These are phyloP conservation scores for Phytophthora parvispora DNA, from an alignment of 352 stramenopile genomes.

Conservation along the genomic window DNA sequence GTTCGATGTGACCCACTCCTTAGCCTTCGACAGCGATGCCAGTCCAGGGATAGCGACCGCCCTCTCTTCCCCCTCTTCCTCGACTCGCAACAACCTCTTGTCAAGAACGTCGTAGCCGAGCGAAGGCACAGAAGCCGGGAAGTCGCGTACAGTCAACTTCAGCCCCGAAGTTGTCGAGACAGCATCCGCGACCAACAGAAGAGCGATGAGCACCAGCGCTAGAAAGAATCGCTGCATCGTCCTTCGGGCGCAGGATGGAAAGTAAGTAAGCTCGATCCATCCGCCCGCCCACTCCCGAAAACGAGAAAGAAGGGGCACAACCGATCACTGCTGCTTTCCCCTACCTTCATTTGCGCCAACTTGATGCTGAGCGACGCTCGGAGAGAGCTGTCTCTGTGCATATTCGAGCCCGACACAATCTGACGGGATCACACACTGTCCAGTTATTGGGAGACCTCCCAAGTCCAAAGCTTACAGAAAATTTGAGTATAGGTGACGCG, in stretches of 20 bases:
- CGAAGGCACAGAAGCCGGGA: not conserved
- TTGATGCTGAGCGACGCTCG: too few species aligned
- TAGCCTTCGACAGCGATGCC: not conserved
- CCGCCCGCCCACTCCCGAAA: not conserved
- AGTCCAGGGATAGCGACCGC: not conserved
- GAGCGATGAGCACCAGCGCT: not conserved
- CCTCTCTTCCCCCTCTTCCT: not conserved
- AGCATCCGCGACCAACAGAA: not conserved
- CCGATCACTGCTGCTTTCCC: not conserved
- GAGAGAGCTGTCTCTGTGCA: too few species aligned
- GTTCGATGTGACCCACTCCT: not conserved
- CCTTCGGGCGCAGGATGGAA: not conserved
- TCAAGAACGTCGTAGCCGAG: not conserved
- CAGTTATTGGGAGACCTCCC: too few species aligned
- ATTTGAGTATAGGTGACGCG: too few species aligned
- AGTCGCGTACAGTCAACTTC: not conserved
- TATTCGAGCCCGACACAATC: too few species aligned
- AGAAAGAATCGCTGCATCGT: not conserved
- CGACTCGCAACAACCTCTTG: constrained; percentile 1
- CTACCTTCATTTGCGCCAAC: not conserved
- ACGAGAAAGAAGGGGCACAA: not conserved
- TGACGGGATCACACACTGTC: too few species aligned
- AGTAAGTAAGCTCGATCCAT: not conserved
- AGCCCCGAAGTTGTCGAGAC: not conserved
- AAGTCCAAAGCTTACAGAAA: too few species aligned